Conservation (phyloP, 2,329 filamentous ascomycete genomes). For the Colletotrichum aenigma region DNA sequence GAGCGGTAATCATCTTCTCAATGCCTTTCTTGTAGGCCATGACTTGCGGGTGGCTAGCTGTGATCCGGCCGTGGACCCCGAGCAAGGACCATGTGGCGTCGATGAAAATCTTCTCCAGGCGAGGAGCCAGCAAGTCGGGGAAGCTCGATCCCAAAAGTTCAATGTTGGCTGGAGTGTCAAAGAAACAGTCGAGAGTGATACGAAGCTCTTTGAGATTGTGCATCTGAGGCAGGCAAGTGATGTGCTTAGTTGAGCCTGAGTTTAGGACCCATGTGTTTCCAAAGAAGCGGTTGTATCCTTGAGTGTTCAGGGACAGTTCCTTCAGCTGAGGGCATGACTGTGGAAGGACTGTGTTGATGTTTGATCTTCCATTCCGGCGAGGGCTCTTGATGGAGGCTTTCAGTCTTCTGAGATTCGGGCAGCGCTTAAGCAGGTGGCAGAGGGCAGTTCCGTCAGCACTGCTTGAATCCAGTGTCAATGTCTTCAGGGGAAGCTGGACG, state of each 20-base stretch:
- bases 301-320: background rate
- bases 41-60: background rate
- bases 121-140: background rate
- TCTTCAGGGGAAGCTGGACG: background rate
- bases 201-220: background rate
- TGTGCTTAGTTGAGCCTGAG: background rate
- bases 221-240: slow-evolving; percentile 9
- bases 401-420: background rate
- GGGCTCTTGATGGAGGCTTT: background rate
- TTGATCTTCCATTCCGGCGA: background rate
- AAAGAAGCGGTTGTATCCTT: background rate
- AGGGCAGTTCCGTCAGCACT: background rate
- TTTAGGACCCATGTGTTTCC: no score
- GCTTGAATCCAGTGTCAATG: background rate
- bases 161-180: background rate
- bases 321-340: background rate
- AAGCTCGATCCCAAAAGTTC: background rate
- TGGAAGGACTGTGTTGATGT: slow-evolving; percentile 1
- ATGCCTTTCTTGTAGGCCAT: background rate
- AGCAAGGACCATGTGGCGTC: background rate
- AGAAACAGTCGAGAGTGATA: background rate
- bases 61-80: background rate
- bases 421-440: background rate
- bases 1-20: background rate
- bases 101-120: background rate